These are phyloP conservation scores for Paraphysoderma sedebokerense DNA, from an alignment of 371 early-diverging fungal species.

Conservation along the genomic window DNA sequence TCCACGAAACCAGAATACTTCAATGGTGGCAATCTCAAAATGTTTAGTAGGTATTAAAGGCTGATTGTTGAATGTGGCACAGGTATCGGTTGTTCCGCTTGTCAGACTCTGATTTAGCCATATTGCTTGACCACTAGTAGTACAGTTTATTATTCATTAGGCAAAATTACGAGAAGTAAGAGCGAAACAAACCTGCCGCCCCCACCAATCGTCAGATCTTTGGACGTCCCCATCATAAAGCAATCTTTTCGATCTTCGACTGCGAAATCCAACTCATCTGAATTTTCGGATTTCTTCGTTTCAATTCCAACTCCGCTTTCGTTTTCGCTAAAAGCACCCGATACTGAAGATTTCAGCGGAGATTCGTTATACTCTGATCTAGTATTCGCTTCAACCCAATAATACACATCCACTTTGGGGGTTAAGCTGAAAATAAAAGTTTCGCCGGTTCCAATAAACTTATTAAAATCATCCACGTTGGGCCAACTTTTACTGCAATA, in stretches of 20 bases:
- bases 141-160: neutral
- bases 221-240: conserved; percentile 9
- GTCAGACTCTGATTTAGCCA: conserved; percentile 12
- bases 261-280: neutral
- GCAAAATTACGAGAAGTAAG: neutral
- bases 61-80: conserved; percentile 16
- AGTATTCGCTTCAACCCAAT: conserved; percentile 12
- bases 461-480: neutral
- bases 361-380: neutral
- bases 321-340: neutral
- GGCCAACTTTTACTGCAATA: conserved; percentile 12
- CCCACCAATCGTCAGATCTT: conserved; percentile 16
- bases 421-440: conserved; percentile 18
- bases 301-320: neutral
- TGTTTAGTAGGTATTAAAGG: conserved; percentile 8
- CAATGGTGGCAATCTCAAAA: conserved; percentile 14
- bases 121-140: neutral
- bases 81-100: conserved; percentile 12
- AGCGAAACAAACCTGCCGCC: conserved; percentile 14
- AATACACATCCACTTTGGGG: conserved; percentile 16
- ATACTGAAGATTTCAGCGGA: neutral
- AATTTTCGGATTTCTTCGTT: neutral
- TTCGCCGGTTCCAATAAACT: conserved; percentile 11
- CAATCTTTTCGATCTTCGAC: conserved; percentile 2
- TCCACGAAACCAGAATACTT: conserved; percentile 18